Base-by-base conservation (phyloP, 768 basidiomycete species). In the Lactarius pseudohatsudake region DNA sequence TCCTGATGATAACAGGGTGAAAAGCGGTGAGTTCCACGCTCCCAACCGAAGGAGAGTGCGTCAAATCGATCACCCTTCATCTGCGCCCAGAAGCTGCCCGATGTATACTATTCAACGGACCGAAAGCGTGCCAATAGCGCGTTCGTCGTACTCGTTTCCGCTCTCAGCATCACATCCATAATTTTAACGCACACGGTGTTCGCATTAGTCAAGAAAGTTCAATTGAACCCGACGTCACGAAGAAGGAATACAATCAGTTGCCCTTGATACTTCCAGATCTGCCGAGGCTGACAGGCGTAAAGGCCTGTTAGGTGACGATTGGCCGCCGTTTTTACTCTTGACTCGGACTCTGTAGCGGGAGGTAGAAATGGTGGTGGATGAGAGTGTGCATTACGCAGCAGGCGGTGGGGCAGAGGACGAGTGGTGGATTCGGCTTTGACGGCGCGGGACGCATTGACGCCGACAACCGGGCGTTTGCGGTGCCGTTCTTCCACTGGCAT, bases 251-350 rank as follows among this genome's bases (percentile, higher is more conserved):
- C 50, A 62, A 47, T 59, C 47, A 62, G 41, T 30, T 28, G 54
- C 28, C 20, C 28, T 28, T 56, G 54, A 56, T 55, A 45, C 34
- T 0, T 10, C 0, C 20, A 53, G 20, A n/a, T 36, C 32, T 1
- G 47, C 30, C 43, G 59, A 60, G 16, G 41, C 11, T 20, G 28
- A 57, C 16, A n/a, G 0, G 36, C 11, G 36, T 36, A 55, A 47
- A 47, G 59, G 59, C 54, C 34, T 61, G 65, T 20, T 47, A 45
- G 61, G 61, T 2, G 65, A 62, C n/a, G 61, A 58, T 38, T 58
- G 28, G 45, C 61, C 45, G 0, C 47, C 57, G 10, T 62, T 58
- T 36, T 59, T 28, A 4, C 57, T 61, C 8, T 30, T 63, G n/a
- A n/a, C n/a, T n/a, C n/a, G n/a, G 34, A 3, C 11, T 18, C 57